Base-by-base conservation (phyloP, 208 protist species). In the Borovskyia barvae region DNA sequence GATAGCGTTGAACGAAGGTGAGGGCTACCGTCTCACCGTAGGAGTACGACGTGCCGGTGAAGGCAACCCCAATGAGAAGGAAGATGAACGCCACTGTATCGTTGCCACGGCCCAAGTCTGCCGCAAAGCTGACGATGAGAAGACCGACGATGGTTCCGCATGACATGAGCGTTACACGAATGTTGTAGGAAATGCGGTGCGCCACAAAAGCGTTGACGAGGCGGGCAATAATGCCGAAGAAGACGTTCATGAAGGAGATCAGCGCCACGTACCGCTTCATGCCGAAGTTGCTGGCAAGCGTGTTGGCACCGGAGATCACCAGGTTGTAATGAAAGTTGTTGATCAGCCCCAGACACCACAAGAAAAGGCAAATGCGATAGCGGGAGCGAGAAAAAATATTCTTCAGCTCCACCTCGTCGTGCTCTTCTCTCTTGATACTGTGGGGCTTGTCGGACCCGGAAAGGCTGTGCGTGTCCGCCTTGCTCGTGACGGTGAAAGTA, bases 241-340 rank as follows among this genome's bases (percentile, higher is more conserved):
- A 87, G 33, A 92, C 83, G 57, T 93, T 96, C 11, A 68, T 63
- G 42, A 62, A 92, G 17, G 82, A 80, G 29, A 95, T 80, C 26
- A 90, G 66, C 17, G 74, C 77, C 39, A 90, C 75, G 25, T 78
- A 74, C 29, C 58, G 50, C 57, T 85, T 83, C 72, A 91, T 74
- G 26, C 64, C 66, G 67, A 83, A 90, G 25, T 48, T 55, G 8
- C 46, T 24, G 29, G 83, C 78, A 1, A 94, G 60, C 8, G 26
- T 50, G 49, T 66, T 66, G 26, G 81, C 74, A 22, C 75, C 86
- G 26, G 85, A 71, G 50, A 92, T 79, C 12, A 96, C 82, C 36
- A 94, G 42, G 53, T 71, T 80, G 65, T 94, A 93, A 68, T 90
- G 80, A 47, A 95, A 90, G 71, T 95, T 95, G 62, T 95, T 95